phyloP scores from a whole-genome alignment of 441 rosid species.

The Geranium incanum region DNA sequence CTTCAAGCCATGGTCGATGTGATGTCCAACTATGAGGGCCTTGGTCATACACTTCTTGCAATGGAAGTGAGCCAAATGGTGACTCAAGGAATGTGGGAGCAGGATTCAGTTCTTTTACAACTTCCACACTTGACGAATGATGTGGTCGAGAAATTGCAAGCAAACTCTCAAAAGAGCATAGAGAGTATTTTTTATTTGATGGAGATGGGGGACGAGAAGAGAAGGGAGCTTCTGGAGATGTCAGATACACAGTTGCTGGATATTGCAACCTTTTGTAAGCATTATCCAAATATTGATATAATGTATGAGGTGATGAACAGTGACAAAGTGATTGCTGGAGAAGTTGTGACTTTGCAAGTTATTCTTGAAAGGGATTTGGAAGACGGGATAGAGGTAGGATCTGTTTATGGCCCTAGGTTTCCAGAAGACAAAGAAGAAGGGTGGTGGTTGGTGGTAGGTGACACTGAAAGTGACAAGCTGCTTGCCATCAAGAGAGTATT shows the following conservation, averaged over 20 bases:
- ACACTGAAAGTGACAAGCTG: constrained; percentile 65
- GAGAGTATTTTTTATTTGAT: constrained; percentile 81
- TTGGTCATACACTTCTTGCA: constrained; percentile 80
- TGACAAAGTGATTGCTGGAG: constrained; percentile 49
- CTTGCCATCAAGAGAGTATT: constrained; percentile 83
- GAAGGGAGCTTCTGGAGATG: constrained; percentile 71
- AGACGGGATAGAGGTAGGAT: constrained; percentile 74
- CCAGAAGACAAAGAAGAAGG: constrained; percentile 92
- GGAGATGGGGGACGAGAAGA: constrained; percentile 89
- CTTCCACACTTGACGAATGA: constrained; percentile 87
- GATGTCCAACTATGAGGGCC: constrained; percentile 84
- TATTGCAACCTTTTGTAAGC: constrained; percentile 78
- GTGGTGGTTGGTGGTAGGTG: constrained; percentile 96
- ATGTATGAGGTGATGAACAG: constrained; percentile 54
- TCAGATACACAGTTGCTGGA: constrained; percentile 57
- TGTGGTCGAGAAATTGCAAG: constrained; percentile 64
- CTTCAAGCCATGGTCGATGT: constrained; percentile 93
- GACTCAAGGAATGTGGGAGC: constrained; percentile 92
- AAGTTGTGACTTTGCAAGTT: constrained; percentile 59
- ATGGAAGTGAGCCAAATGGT: constrained; percentile 45
- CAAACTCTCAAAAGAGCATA: constrained; percentile 43
- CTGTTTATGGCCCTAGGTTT: constrained; percentile 64
- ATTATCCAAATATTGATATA: constrained; percentile 76
- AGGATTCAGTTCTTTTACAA: constrained; percentile 89
- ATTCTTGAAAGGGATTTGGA: constrained; percentile 71